Conservation (phyloP, 371 early-diverging fungal genomes). For the Cokeromyces recurvatus region DNA sequence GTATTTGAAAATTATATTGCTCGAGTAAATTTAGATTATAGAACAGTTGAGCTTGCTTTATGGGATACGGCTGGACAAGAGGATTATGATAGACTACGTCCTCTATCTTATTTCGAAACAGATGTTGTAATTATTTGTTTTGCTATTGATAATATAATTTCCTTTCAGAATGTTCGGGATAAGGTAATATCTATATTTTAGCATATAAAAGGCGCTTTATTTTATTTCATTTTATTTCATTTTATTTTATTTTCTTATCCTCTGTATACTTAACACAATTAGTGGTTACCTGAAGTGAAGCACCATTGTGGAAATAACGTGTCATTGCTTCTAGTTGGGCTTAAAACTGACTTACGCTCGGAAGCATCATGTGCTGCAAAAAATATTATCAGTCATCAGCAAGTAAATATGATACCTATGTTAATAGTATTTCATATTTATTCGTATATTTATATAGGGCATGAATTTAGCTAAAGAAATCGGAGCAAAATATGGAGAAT, state of each 20-base stretch:
- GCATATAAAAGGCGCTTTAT: too few species aligned
- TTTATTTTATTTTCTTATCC: neutral
- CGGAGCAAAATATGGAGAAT: slow-evolving; percentile 79
- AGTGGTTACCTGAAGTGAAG: slow-evolving; percentile 65
- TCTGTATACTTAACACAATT: slow-evolving; percentile 44
- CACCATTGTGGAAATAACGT: slow-evolving; percentile 55
- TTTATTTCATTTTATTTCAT: slow-evolving; percentile 11
- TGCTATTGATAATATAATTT: slow-evolving; percentile 68
- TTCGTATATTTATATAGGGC: slow-evolving; percentile 43
- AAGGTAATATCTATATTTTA: too few species aligned
- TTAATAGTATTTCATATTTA: neutral
- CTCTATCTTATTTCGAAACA: slow-evolving; percentile 84
- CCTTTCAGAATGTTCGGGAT: slow-evolving; percentile 78
- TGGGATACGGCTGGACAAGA: slow-evolving; percentile 95
- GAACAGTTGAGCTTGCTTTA: slow-evolving; percentile 76
- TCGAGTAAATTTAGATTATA: slow-evolving; percentile 65
- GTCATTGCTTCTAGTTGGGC: slow-evolving; percentile 63
- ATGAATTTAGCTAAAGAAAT: slow-evolving; percentile 70
- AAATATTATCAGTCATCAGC: slow-evolving; percentile 18
- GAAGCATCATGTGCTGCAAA: too few species aligned
- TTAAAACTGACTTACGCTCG: slow-evolving; percentile 63
- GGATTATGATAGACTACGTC: slow-evolving; percentile 80
- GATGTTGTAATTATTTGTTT: slow-evolving; percentile 89
- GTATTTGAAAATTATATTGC: slow-evolving; percentile 87
- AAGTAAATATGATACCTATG: slow-evolving; percentile 10